Evolutionary conservation across 2,329 filamentous ascomycete species (phyloP).

Genomic region (Trichoderma sp.): DNA sequence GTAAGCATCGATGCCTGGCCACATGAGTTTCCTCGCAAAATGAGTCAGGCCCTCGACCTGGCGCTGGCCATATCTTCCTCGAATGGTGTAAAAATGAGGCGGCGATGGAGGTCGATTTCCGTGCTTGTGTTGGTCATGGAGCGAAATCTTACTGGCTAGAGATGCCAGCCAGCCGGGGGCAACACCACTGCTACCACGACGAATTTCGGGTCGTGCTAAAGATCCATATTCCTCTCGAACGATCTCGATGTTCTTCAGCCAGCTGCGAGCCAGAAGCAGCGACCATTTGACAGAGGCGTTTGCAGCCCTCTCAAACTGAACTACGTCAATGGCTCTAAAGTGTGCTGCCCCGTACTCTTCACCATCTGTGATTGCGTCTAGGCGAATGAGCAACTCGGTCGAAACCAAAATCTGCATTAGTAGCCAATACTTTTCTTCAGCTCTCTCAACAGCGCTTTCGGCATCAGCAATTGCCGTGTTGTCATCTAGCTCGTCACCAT

Average conservation of each 20-base stretch:
- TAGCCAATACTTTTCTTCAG: constrained; percentile 64
- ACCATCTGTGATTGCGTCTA: constrained; percentile 61
- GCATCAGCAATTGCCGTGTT: constrained; percentile 50
- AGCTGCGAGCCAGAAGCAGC: constrained; percentile 59
- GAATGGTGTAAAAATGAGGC: constrained; percentile 46
- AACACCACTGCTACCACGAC: constrained; percentile 24
- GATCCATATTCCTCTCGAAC: constrained; percentile 40
- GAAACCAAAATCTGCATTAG: constrained; percentile 62
- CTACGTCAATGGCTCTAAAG: constrained; percentile 54
- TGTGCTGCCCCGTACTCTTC: constrained; percentile 52
- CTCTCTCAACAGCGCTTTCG: constrained; percentile 48
- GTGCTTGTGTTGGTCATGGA: constrained; percentile 41
- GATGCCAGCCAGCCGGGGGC: constrained; percentile 52
- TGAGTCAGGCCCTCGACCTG: constrained; percentile 61
- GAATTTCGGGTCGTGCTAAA: constrained; percentile 18
- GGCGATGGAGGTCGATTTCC: constrained; percentile 32
- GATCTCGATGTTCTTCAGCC: constrained; percentile 66
- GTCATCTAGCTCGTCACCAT: constrained; percentile 52
- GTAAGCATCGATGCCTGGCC: constrained; percentile 58
- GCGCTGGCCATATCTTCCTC: constrained; percentile 53
- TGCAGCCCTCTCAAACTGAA: constrained; percentile 60
- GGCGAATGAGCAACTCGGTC: constrained; percentile 61
- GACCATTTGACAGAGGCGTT: constrained; percentile 65
- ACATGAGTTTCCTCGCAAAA: constrained; percentile 60
- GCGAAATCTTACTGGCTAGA: constrained; percentile 52